These are phyloP conservation scores for Ceratobasidium sp. DNA, from an alignment of 1,284 basidiomycete species.

Conservation along the genomic window DNA sequence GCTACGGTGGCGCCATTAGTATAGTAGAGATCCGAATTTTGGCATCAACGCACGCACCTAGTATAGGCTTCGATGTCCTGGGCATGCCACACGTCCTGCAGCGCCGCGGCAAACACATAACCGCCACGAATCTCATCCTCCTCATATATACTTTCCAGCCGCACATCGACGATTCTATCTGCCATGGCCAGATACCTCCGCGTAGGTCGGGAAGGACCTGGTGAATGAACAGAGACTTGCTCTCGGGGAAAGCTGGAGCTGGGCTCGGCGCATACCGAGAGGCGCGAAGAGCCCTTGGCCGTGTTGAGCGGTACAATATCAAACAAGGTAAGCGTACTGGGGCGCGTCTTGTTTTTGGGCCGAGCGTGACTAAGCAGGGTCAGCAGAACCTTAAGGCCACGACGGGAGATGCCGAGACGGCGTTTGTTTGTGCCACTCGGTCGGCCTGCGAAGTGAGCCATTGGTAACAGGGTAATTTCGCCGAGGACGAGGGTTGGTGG, in stretches of 20 bases:
- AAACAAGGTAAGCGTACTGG: slow-evolving; percentile 26
- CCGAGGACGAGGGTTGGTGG: background rate
- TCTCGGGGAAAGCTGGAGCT: slow-evolving; percentile 5
- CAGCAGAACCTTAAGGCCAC: slow-evolving; percentile 21
- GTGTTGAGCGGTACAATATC: slow-evolving; percentile 26
- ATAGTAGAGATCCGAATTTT: background rate
- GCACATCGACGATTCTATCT: slow-evolving; percentile 25
- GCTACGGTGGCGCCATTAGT: background rate
- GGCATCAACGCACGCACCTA: background rate
- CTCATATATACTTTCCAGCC: slow-evolving; percentile 37
- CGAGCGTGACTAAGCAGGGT: slow-evolving; percentile 2
- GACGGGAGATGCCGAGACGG: slow-evolving; percentile 21
- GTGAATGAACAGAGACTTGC: background rate
- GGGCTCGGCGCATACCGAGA: slow-evolving; percentile 6
- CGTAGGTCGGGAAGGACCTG: background rate
- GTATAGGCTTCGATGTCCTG: slow-evolving; percentile 26
- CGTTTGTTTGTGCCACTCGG: slow-evolving; percentile 8
- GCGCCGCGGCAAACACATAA: slow-evolving; percentile 26
- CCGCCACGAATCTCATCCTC: background rate
- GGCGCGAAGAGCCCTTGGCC: background rate
- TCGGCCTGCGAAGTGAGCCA: slow-evolving; percentile 7
- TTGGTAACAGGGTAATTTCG: background rate
- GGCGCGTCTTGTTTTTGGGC: slow-evolving; percentile 21
- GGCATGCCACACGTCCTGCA: slow-evolving; percentile 38
- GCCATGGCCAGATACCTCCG: slow-evolving; percentile 13